phyloP scores from a whole-genome alignment of 2,329 filamentous ascomycete genomes.

The Xylariaceae sp. region DNA sequence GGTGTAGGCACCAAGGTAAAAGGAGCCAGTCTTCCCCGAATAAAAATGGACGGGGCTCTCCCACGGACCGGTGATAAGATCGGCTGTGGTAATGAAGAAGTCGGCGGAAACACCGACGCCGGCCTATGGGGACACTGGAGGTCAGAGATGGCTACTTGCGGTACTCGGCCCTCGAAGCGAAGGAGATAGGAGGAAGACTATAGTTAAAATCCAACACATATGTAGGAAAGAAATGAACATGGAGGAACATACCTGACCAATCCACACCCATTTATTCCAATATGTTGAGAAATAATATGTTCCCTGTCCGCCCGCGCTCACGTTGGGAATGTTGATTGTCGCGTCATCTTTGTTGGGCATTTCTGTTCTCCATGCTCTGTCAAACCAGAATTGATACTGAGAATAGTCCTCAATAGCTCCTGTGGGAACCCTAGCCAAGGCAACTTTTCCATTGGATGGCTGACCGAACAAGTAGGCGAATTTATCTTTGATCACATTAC shows the following conservation, averaged over 20 bases:
- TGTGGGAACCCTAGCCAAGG: conserved; percentile 21
- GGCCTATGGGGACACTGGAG: conserved; percentile 2
- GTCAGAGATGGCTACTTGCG: background rate
- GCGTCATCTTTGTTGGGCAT: conserved; percentile 7
- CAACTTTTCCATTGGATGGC: conserved; percentile 16
- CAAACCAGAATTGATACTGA: conserved; percentile 22
- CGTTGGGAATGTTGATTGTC: conserved; percentile 11
- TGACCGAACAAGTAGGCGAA: conserved; percentile 23
- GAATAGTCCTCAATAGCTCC: conserved; percentile 21
- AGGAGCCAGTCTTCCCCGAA: conserved; percentile 13
- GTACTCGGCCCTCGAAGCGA: background rate
- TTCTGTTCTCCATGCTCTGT: conserved; percentile 11
- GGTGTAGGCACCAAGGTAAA: conserved; percentile 17
- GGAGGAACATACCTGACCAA: conserved; percentile 13
- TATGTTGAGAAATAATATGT: conserved; percentile 20
- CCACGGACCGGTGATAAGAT: conserved; percentile 21
- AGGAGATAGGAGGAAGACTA: background rate
- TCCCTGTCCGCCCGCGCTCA: conserved; percentile 19
- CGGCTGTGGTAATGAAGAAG: conserved; percentile 22
- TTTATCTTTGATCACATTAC: conserved; percentile 20
- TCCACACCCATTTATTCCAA: conserved; percentile 22
- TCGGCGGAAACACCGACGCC: conserved; percentile 18
- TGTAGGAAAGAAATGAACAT: background rate
- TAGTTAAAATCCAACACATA: background rate
- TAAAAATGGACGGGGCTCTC: conserved; percentile 16